Base-by-base conservation (phyloP, 2,329 filamentous ascomycete genomes). In the Hypoxylon sp. region DNA sequence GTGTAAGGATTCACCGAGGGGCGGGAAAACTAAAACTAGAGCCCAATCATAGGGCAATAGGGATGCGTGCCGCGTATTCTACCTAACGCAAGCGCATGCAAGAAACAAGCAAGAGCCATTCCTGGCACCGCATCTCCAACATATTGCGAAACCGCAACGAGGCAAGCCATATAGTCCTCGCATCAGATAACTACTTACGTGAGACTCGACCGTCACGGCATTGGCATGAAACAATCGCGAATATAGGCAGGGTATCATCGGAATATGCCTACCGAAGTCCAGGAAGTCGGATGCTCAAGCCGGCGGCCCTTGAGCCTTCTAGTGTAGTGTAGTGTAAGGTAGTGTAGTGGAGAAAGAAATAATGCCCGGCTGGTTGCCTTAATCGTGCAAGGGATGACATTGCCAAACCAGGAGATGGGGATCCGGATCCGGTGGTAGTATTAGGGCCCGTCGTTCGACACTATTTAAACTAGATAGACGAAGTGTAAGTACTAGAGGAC, bases 381-480 rank as follows among this genome's bases (percentile, higher is more conserved):
- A n/a, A n/a, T 17, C 2, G 40, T 2, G 40, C 8, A 44, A 44
- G 40, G 40, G 40, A 44, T 20, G 17, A 4, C 17, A 22, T 44
- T 6, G 40, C 7, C n/a, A 8, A 42, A 14, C 17, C 2, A n/a
- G 6, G 40, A 42, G n/a, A 11, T 22, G 40, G 17, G 17, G 40
- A 22, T 22, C 3, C 20, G 40, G 40, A 22, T 44, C 13, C 40
- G 40, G 40, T 22, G 40, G 40, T 42, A 17, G 40, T 22, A 44
- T 22, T n/a, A 3, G 40, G 40, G 11, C 11, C 40, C 40, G 6
- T 17, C 17, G 8, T 44, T 22, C 17, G 40, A 22, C 10, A 44
- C 40, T 44, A 44, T 44, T 44, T 22, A 20, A 44, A 44, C 40
- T 44, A 44, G 40, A 44, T 44, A 44, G 40, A 44, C 33, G 33